Evolutionary conservation across 306 rosid genomes (phyloP).

Genomic region (Castanea mollissima): DNA sequence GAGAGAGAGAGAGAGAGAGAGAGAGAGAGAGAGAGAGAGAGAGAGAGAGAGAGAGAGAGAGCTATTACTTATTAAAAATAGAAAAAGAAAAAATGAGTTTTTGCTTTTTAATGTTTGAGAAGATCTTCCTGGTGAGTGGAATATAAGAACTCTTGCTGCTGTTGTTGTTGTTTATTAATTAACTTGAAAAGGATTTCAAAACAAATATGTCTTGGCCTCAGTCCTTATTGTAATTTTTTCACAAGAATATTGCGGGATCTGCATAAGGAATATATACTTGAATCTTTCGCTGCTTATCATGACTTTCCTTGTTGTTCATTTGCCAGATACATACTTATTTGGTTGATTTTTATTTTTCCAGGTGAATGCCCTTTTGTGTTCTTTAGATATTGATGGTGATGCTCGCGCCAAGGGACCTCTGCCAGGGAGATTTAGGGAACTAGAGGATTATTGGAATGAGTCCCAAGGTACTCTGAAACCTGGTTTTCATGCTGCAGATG

Average conservation of each 20-base stretch:
- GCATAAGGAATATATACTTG: neutral
- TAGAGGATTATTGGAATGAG: slow-evolving; percentile 91
- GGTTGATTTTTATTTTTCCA: slow-evolving; percentile 33
- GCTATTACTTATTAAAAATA: too few species aligned
- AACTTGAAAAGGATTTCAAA: neutral
- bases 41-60: too few species aligned
- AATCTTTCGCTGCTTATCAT: neutral
- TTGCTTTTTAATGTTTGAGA: neutral
- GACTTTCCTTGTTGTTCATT: slow-evolving; percentile 19
- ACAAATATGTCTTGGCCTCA: neutral
- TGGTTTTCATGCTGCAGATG: slow-evolving; percentile 55
- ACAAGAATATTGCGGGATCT: neutral
- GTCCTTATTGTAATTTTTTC: neutral
- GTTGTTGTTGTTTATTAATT: neutral
- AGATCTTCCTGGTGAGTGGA: neutral
- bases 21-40: too few species aligned
- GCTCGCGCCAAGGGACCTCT: slow-evolving; percentile 50
- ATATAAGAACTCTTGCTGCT: neutral
- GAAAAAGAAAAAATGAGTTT: neutral
- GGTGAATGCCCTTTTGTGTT: slow-evolving; percentile 88
- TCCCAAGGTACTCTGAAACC: slow-evolving; percentile 73
- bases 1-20: too few species aligned
- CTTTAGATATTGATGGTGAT: slow-evolving; percentile 77
- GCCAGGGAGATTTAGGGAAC: slow-evolving; percentile 69
- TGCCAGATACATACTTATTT: slow-evolving; percentile 18